Evolutionary conservation across 75 land plant species (phyloP).

Genomic region (Cunninghamia lanceolata): DNA sequence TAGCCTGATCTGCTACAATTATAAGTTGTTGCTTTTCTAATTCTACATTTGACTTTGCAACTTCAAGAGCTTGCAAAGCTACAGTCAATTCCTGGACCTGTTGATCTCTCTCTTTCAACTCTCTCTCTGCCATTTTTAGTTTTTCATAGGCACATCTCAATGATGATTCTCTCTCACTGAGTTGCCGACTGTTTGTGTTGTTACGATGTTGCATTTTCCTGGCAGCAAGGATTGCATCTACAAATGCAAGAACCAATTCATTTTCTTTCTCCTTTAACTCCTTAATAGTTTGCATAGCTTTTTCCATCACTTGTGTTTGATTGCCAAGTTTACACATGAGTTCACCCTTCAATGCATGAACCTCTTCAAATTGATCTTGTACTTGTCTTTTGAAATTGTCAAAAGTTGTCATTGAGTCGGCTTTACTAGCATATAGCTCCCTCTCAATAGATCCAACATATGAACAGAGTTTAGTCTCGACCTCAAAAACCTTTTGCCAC

Average conservation of each 20-base stretch:
- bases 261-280: constrained; percentile 1
- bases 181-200: background rate
- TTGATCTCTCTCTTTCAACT: constrained; percentile 12
- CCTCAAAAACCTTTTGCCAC: constrained; percentile 13
- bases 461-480: constrained; percentile 10
- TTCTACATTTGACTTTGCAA: background rate
- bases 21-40: background rate
- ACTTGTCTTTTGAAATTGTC: constrained; percentile 1
- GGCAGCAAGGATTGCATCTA: background rate
- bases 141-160: constrained; percentile 8
- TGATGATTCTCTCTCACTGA: constrained; percentile 6
- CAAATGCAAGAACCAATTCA: constrained; percentile 2
- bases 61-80: constrained; percentile 7
- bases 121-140: background rate
- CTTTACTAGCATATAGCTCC: constrained; percentile 11
- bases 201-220: constrained; percentile 9
- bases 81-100: constrained; percentile 5
- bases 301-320: constrained; percentile 6
- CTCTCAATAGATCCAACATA: constrained; percentile 13
- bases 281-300: background rate
- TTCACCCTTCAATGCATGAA: constrained; percentile 6
- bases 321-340: background rate
- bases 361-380: constrained; percentile 9
- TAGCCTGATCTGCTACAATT: constrained; percentile 8
- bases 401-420: background rate